Evolutionary conservation across 345 rosid species (phyloP).

Genomic region (Toxicodendron radicans): DNA sequence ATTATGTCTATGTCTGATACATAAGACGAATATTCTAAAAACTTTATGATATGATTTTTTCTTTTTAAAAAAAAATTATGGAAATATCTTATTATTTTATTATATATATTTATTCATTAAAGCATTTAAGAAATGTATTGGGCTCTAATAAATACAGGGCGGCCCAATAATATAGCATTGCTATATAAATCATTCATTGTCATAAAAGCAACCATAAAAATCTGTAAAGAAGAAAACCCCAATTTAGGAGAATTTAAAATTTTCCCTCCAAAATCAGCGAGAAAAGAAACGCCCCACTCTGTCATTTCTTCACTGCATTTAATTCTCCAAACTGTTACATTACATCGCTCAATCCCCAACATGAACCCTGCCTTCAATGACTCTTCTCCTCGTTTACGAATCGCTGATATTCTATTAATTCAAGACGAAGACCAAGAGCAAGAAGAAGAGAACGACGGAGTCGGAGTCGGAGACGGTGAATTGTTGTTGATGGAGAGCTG

Average conservation of each 20-base stretch:
- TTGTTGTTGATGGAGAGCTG: neutral
- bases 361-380: constrained; percentile 6
- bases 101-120: no score
- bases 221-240: neutral
- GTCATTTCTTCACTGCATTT: constrained; percentile 12
- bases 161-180: no score
- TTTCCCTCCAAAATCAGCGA: constrained; percentile 37
- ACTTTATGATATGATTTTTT: no score
- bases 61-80: no score
- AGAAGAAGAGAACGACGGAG: neutral
- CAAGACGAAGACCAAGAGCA: constrained; percentile 10
- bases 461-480: neutral
- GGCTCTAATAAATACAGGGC: neutral
- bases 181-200: no score
- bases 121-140: neutral
- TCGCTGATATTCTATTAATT: constrained; percentile 32
- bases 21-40: no score
- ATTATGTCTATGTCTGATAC: no score
- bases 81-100: no score
- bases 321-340: neutral
- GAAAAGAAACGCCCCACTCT: neutral
- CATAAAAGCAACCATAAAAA: no score
- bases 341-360: no score
- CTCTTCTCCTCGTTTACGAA: constrained; percentile 25
- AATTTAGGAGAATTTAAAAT: constrained; percentile 5